phyloP scores from a whole-genome alignment of 441 rosid species.

The Biscutella laevigata region DNA sequence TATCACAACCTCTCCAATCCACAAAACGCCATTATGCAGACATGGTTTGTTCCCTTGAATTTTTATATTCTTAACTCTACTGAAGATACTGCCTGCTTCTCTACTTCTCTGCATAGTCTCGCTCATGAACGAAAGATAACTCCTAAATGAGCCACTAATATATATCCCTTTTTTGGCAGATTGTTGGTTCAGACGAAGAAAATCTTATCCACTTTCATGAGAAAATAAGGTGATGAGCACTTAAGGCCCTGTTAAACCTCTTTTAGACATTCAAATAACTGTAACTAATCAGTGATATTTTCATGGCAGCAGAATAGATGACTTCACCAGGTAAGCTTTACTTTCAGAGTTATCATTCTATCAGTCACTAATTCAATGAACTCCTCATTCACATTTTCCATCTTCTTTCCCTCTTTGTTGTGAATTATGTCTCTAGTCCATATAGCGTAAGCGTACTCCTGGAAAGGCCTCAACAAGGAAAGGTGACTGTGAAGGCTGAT shows the following conservation, averaged over 20 bases:
- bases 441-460: constrained; percentile 48
- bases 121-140: neutral
- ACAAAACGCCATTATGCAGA: constrained; percentile 81
- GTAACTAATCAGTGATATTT: constrained; percentile 22
- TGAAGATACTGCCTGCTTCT: neutral
- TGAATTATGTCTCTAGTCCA: constrained; percentile 64
- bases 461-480: constrained; percentile 37
- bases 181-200: constrained; percentile 88
- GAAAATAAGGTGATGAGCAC: constrained; percentile 67
- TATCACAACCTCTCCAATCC: constrained; percentile 52
- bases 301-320: constrained; percentile 68
- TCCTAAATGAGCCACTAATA: constrained; percentile 7
- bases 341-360: constrained; percentile 11
- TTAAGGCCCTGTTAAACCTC: constrained; percentile 6
- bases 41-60: constrained; percentile 44
- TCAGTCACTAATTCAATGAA: neutral
- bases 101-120: neutral
- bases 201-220: constrained; percentile 74
- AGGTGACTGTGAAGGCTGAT: constrained; percentile 72
- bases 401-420: neutral
- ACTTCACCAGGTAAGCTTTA: constrained; percentile 72
- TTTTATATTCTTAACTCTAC: neutral
- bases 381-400: neutral
- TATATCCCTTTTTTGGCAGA: constrained; percentile 41
- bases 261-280: constrained; percentile 9